Evolutionary conservation across 2,329 filamentous ascomycete genomes (phyloP), one percentile per base, ranked within the genome.

Genomic region (Bipolaris oryzae): DNA sequence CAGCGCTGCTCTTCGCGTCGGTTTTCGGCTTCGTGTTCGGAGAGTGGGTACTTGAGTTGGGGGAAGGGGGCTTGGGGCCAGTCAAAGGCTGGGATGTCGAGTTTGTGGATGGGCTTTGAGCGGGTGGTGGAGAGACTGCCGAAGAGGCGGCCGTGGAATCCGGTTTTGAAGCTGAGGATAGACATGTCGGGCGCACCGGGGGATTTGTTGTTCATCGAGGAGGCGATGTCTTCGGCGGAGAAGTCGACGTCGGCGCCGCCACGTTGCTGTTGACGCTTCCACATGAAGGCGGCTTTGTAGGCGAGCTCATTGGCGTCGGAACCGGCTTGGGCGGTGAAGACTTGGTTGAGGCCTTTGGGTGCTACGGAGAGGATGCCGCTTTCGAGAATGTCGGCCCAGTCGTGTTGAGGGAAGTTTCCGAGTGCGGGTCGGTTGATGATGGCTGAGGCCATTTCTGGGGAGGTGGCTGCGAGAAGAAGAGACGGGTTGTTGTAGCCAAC

Each of bases 241-340:
- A 96, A 96, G 55, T 94, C 90, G 53, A 88, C 89, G 35, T 88
- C 77, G 43, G 86, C 81, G 7, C 91, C 91, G 64, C 92, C 92
- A 60, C 93, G 90, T 78, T 95, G 86, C 62, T 87, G 84, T 77
- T 92, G 90, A 46, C 90, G 87, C 72, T 89, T 88, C 84, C 89
- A 96, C 88, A 96, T 96, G 81, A 96, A 96, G 47, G 93, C 92
- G 7, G 92, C 92, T 81, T 96, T 96, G 85, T 92, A 96, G 41
- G 93, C 93, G 33, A 91, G 90, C 81, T 96, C 93, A 80, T 96
- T 96, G 78, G 92, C 92, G 72, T 96, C 92, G 18, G 91, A 96
- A 60, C 92, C 92, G 51, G 92, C 87, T 82, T 92, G 89, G 63
- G 89, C 91, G 16, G 92, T 96, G 80, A 96, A 96, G 67, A 96